A percentile compares a stretch with the other conserved stretches of the same genome.
Evolutionary conservation across 495 filamentous ascomycete genomes (phyloP).

Genomic region (Articulospora tetracladia): DNA sequence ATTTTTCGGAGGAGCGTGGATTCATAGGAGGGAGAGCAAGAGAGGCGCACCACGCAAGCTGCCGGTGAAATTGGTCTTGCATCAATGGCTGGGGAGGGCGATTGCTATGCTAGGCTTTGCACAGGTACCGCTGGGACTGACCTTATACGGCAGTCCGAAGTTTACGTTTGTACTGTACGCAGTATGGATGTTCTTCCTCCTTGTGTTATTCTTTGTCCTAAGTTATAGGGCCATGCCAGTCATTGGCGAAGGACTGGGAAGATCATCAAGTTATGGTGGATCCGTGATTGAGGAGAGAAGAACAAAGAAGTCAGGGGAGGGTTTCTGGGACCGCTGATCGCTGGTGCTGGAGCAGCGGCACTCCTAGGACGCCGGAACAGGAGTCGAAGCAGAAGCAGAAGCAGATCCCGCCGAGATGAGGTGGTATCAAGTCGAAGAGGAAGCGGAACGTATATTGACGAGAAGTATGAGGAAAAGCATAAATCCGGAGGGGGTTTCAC

Average conservation of each 20-base stretch:
- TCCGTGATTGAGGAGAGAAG: conserved; percentile 26
- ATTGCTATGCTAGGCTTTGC: conserved; percentile 76
- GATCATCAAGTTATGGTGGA: conserved; percentile 30
- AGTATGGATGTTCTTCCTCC: conserved; percentile 61
- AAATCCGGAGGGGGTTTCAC: conserved; percentile 51
- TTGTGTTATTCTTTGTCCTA: conserved; percentile 70
- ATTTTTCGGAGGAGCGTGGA: conserved; percentile 68
- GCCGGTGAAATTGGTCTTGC: conserved; percentile 68
- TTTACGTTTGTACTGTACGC: conserved; percentile 81
- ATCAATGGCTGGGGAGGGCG: conserved; percentile 80
- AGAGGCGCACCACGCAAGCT: conserved; percentile 40
- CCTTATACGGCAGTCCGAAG: conserved; percentile 87
- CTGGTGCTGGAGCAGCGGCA: conserved; percentile 58
- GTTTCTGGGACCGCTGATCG: conserved; percentile 41
- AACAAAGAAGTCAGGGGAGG: conserved; percentile 12
- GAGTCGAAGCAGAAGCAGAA: conserved; percentile 31
- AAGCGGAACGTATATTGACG: conserved; percentile 49
- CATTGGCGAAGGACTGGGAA: conserved; percentile 18
- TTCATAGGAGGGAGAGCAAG: conserved; percentile 59
- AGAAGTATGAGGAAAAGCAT: conserved; percentile 45
- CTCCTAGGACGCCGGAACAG: conserved; percentile 39
- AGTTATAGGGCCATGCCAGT: conserved; percentile 23
- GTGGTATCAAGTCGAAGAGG: conserved; percentile 42
- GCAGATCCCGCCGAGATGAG: conserved; percentile 27
- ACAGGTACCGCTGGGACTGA: conserved; percentile 86